Evolutionary conservation across 805 yeast genomes (phyloP), one percentile per base, ranked within the genome.

Genomic region (Lachancea sp.): DNA sequence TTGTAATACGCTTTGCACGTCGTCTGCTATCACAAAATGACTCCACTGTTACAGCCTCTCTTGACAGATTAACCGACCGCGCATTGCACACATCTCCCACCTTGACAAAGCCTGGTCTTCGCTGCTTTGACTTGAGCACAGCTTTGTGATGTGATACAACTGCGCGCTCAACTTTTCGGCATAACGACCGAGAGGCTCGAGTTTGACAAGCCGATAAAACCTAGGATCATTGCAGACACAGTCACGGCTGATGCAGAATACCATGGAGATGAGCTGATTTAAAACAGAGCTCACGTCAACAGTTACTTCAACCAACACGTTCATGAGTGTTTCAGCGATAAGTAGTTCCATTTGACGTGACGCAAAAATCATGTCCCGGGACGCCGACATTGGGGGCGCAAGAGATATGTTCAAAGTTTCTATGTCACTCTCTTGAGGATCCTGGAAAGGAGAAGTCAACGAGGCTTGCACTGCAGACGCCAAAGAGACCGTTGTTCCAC

Each of bases 311-410:
- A 16, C 30, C 16, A 38, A 20, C 7, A 37, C 38, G 3, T 35
- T 18, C 19, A 42, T 27, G 26, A 48, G 39, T 18, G 48, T 38
- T 15, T 46, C 48, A 3, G 50, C 41, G 8, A 47, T 22, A 30
- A 42, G 45, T 6, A 52, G 44, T 30, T 52, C 52, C 29, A 52
- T 49, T 36, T 52, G 53, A 29, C 54, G 43, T 7, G 49, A 22
- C 13, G 49, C 45, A 32, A 49, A 52, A 11, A 49, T n/a, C 17
- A 50, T 43, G 20, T 52, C 56, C 16, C 49, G 46, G 31, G 52
- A 43, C 8, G 50, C 47, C 3, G 51, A 41, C 38, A 51, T 34
- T n/a, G 54, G 54, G 8, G 56, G 51, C 8, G 52, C 50, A 16
- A 52, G 38, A 11, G 51, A 35, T 11, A 52, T 26, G n/a, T 52